Percentiles rank a stretch among this genome's conserved stretches.
These are phyloP conservation scores for Zoysia japonica DNA, from an alignment of 176 grass and related monocot species.

Conservation along the genomic window DNA sequence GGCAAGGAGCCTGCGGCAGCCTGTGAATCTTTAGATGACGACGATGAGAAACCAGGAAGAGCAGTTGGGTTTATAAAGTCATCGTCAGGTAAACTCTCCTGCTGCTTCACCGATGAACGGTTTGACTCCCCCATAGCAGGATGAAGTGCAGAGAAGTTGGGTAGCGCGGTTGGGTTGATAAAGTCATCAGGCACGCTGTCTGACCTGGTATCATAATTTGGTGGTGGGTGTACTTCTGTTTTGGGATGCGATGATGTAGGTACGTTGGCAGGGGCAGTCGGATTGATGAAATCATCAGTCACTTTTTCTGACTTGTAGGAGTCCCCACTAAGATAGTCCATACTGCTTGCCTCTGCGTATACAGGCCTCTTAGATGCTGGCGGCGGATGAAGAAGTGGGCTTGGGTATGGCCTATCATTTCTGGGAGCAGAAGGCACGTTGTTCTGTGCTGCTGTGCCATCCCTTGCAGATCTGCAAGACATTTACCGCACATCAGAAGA, in stretches of 20 bases:
- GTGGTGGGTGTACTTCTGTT: constrained; percentile 28
- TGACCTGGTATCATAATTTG: constrained; percentile 26
- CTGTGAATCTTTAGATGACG: constrained; percentile 50
- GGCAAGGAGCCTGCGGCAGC: constrained; percentile 60
- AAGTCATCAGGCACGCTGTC: constrained; percentile 48
- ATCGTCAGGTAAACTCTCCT: constrained; percentile 53
- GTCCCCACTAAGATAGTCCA: constrained; percentile 74
- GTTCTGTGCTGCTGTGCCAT: constrained; percentile 54
- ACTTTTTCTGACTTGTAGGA: constrained; percentile 57
- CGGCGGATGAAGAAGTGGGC: constrained; percentile 76
- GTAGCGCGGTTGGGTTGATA: constrained; percentile 53
- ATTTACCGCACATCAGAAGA: constrained; percentile 34
- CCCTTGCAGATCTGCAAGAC: constrained; percentile 67
- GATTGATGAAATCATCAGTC: constrained; percentile 57
- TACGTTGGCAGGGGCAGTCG: constrained; percentile 42
- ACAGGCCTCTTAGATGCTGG: constrained; percentile 71
- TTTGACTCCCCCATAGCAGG: constrained; percentile 26
- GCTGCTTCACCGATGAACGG: constrained; percentile 6
- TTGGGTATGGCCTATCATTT: constrained; percentile 52
- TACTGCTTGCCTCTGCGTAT: constrained; percentile 38
- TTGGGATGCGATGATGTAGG: constrained; percentile 41
- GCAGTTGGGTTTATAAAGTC: constrained; percentile 66
- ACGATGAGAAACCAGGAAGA: constrained; percentile 46
- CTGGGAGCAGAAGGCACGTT: constrained; percentile 43
- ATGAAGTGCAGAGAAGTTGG: constrained; percentile 44